phyloP scores from a whole-genome alignment of 495 filamentous ascomycete species.

The Pseudevernia furfuracea region DNA sequence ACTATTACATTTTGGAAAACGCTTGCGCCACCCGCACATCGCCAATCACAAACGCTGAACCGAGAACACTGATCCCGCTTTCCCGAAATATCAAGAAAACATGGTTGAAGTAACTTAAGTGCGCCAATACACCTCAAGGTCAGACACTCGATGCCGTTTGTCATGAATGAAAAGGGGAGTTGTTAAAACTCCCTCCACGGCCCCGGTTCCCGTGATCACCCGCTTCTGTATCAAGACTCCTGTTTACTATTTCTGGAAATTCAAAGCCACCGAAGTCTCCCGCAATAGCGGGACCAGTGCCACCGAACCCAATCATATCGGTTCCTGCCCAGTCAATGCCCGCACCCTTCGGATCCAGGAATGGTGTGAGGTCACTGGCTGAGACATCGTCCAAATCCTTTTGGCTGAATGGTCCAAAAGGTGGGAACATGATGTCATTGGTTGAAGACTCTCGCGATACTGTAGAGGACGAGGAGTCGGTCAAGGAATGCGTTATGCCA shows the following conservation, averaged over 20 bases:
- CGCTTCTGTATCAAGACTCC: not conserved
- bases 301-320: not conserved
- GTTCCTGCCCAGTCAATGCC: not conserved
- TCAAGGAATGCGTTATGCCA: constrained; percentile 1
- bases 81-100: no score
- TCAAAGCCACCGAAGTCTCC: constrained; percentile 6
- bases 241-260: not conserved
- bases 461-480: constrained; percentile 4
- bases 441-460: not conserved
- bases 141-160: not conserved
- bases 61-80: no score
- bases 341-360: not conserved
- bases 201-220: not conserved
- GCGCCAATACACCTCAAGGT: no score
- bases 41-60: no score
- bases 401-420: not conserved
- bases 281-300: not conserved
- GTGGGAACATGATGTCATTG: not conserved
- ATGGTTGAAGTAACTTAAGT: no score
- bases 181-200: not conserved
- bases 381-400: not conserved
- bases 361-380: not conserved
- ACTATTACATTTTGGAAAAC: no score
- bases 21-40: no score
- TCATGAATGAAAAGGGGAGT: not conserved